phyloP scores from a whole-genome alignment of 2,329 filamentous ascomycete species.

The Xylariaceae sp. region DNA sequence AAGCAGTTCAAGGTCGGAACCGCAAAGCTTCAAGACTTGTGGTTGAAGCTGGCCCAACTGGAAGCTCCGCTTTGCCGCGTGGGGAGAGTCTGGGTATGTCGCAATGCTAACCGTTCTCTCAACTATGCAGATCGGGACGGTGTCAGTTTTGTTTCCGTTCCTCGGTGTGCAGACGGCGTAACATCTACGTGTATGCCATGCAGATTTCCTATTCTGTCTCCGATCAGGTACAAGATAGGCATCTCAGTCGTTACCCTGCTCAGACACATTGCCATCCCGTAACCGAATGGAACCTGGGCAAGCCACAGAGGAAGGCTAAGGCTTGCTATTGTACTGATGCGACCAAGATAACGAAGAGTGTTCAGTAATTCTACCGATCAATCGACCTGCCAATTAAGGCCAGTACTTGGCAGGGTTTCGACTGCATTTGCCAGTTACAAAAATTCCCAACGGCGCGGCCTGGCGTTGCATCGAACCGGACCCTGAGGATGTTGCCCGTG shows the following conservation, averaged over 20 bases:
- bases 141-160: no score
- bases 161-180: conserved; percentile 7
- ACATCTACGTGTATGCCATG: conserved; percentile 10
- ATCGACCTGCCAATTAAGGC: conserved; percentile 24
- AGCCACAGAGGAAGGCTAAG: conserved; percentile 12
- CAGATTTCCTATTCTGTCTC: conserved; percentile 10
- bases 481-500: conserved; percentile 1
- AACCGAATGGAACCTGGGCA: conserved; percentile 15
- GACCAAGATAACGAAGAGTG: conserved; percentile 13
- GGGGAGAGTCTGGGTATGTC: neutral
- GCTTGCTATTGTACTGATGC: conserved; percentile 12
- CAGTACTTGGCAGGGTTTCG: conserved; percentile 15
- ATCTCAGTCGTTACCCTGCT: conserved; percentile 14
- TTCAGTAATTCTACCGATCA: conserved; percentile 7
- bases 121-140: no score
- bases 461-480: conserved; percentile 13
- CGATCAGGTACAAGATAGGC: conserved; percentile 12
- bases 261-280: conserved; percentile 11
- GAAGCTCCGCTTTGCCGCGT: no score
- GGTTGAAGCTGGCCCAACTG: neutral
- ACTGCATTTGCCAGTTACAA: conserved; percentile 3
- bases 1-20: neutral
- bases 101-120: neutral
- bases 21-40: neutral
- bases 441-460: conserved; percentile 17